Base-by-base conservation (phyloP, 108 stramenopile genomes). In the Craspedostauros australis region DNA sequence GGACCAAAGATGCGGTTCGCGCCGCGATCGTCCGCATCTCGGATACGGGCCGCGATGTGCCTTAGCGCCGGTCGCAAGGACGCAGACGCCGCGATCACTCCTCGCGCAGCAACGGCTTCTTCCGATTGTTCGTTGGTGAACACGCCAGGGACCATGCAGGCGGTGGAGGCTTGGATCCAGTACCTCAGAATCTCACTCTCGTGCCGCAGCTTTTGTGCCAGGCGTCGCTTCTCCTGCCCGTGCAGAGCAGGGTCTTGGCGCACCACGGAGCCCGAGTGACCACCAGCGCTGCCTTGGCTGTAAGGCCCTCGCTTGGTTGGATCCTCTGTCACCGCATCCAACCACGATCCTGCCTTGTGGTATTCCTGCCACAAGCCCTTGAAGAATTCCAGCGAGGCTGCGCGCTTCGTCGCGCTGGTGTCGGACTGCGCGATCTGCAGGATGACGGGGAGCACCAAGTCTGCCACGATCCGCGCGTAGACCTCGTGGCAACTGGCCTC, bases 381-480 rank as follows among this genome's bases (percentile, higher is more conserved):
- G 56, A 92, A 92, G 38, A 88, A 71, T 27, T 76, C 74, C 21
- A 92, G 57, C 48, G 68, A 54, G 6, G 80, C 84, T 4, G 68
- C 72, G 16, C 86, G 79, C 45, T 84, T 88, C 20, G 84, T 75
- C 5, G 86, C 72, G 18, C 70, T 73, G 15, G 64, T 62, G 46
- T 92, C 91, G 12, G 75, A 73, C 46, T 92, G 91, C 14, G 82
- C 82, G 46, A 73, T 73, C 55, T 92, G 86, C 57, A 92, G 58
- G 25, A 88, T 20, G 3, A 84, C 74, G 14, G 91, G 90, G 21
- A 87, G 40, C 3, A 86, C 62, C 30, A 91, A 55, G 53, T 85
- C 84, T 26, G 77, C 79, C 18, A 84, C 80, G 6, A 86, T 37
- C 8, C 75, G 73, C 16, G 75, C 68, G 44, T 90, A 85, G 1